phyloP scores from a whole-genome alignment of 2,329 filamentous ascomycete species.

The Arthroderma sp. region DNA sequence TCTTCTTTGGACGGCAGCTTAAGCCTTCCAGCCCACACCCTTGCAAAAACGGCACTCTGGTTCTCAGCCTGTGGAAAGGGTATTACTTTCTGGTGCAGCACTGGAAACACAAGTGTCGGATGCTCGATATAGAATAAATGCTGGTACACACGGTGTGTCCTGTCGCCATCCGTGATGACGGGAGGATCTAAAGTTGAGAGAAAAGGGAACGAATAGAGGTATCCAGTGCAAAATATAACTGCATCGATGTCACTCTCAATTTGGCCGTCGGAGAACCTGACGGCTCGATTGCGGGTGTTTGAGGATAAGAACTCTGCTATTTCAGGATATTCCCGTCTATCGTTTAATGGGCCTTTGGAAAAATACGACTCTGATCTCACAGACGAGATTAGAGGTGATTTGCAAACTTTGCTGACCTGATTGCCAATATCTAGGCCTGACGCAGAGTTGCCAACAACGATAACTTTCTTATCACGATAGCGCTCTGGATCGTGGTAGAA shows the following conservation, averaged over 20 bases:
- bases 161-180: slow-evolving; percentile 54
- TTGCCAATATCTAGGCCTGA: slow-evolving; percentile 72
- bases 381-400: slow-evolving; percentile 51
- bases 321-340: slow-evolving; percentile 46
- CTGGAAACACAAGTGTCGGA: slow-evolving; percentile 66
- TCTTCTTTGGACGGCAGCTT: slow-evolving; percentile 46
- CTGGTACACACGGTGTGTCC: slow-evolving; percentile 60
- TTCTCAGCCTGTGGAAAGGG: slow-evolving; percentile 71
- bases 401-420: slow-evolving; percentile 55
- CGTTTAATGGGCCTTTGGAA: slow-evolving; percentile 24
- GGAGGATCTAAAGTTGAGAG: slow-evolving; percentile 37
- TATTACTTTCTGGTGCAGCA: slow-evolving; percentile 69
- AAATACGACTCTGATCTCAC: slow-evolving; percentile 39
- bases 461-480: slow-evolving; percentile 57
- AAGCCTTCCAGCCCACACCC: slow-evolving; percentile 62
- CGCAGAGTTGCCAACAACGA: slow-evolving; percentile 73
- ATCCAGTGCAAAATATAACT: slow-evolving; percentile 79
- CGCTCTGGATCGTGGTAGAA: slow-evolving; percentile 55
- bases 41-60: slow-evolving; percentile 63
- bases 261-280: slow-evolving; percentile 54
- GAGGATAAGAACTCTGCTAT: slow-evolving; percentile 43
- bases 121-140: slow-evolving; percentile 65
- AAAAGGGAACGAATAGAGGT: slow-evolving; percentile 75
- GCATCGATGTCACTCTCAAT: slow-evolving; percentile 57
- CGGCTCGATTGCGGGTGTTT: slow-evolving; percentile 39